Conservation (phyloP, 2,329 filamentous ascomycete species). For the Emydomyces testavorans region DNA sequence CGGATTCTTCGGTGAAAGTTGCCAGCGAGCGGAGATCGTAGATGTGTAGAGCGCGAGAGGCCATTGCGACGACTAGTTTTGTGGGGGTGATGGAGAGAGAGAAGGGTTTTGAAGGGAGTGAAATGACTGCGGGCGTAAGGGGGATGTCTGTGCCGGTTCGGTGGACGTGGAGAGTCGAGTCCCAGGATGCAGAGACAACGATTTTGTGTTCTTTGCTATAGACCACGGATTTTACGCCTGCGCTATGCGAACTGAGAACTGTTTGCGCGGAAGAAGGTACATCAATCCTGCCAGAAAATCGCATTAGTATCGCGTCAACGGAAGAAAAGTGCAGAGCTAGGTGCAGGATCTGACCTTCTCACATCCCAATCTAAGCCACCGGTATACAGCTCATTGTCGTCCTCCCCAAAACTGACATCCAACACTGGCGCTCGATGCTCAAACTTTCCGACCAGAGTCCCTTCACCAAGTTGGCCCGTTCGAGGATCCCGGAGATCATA, state of each 20-base stretch:
- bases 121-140: conserved; percentile 47
- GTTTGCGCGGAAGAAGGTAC: conserved; percentile 60
- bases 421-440: conserved; percentile 77
- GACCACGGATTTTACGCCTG: conserved; percentile 70
- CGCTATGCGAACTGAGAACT: conserved; percentile 64
- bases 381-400: conserved; percentile 72
- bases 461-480: conserved; percentile 45
- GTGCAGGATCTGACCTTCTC: conserved; percentile 46
- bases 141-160: conserved; percentile 43
- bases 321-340: background rate
- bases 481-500: conserved; percentile 57
- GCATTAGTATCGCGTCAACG: background rate
- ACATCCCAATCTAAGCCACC: conserved; percentile 82
- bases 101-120: conserved; percentile 77
- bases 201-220: conserved; percentile 67
- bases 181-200: conserved; percentile 86
- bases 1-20: conserved; percentile 41
- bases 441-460: conserved; percentile 58
- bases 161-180: conserved; percentile 79
- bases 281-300: conserved; percentile 47
- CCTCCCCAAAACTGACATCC: conserved; percentile 79
- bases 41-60: conserved; percentile 82
- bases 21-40: conserved; percentile 69
- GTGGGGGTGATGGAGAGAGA: conserved; percentile 66
- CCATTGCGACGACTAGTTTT: conserved; percentile 92